These are phyloP conservation scores for Groenewaldozyma auringiensis DNA, from an alignment of 1,139 yeast species.

Conservation along the genomic window DNA sequence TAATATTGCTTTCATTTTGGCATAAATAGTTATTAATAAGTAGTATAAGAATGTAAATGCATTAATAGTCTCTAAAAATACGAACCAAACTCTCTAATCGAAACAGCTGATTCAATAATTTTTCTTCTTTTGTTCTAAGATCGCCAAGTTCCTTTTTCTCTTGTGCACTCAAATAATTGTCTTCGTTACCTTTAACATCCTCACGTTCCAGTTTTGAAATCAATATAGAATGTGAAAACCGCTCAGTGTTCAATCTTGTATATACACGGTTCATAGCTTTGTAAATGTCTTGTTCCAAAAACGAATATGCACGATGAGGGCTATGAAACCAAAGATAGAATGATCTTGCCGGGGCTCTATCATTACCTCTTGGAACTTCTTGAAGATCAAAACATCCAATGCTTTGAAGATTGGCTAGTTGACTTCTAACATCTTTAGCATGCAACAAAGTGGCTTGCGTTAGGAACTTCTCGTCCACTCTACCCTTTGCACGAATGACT, in stretches of 20 bases:
- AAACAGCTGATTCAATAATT: slow-evolving; percentile 28
- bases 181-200: slow-evolving; percentile 81
- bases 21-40: background rate
- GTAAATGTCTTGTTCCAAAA: slow-evolving; percentile 48
- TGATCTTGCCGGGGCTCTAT: slow-evolving; percentile 85
- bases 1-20: too few relatives aligned
- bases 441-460: slow-evolving; percentile 67
- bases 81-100: slow-evolving; percentile 33
- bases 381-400: slow-evolving; percentile 46
- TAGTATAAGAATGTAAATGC: too few relatives aligned
- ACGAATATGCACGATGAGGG: slow-evolving; percentile 42
- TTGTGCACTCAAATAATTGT: slow-evolving; percentile 60
- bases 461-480: slow-evolving; percentile 80
- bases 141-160: slow-evolving; percentile 66
- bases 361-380: slow-evolving; percentile 88
- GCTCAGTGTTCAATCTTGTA: slow-evolving; percentile 48
- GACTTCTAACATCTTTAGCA: slow-evolving; percentile 63
- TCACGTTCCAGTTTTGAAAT: slow-evolving; percentile 78
- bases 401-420: slow-evolving; percentile 31
- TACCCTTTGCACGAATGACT: slow-evolving; percentile 56
- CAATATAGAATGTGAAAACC: slow-evolving; percentile 56
- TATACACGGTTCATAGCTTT: slow-evolving; percentile 64
- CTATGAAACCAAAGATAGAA: slow-evolving; percentile 74
- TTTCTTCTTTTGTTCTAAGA: slow-evolving; percentile 34
- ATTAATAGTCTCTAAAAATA: slow-evolving; percentile 34